phyloP scores from a whole-genome alignment of 2,329 filamentous ascomycete genomes.

The Fusarium sp. region DNA sequence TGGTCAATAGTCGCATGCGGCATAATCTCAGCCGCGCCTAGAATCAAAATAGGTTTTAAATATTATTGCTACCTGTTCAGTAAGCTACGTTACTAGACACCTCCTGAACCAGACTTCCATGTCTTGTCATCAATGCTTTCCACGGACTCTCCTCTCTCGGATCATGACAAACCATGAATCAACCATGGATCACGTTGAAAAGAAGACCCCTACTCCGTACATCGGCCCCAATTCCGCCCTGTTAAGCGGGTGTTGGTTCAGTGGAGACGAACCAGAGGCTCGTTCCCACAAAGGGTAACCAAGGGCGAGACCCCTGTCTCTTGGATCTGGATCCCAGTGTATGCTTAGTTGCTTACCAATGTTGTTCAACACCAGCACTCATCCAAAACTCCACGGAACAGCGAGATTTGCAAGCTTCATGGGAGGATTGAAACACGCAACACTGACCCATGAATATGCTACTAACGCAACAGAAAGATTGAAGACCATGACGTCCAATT shows the following conservation, averaged over 20 bases:
- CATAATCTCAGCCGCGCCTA: not conserved
- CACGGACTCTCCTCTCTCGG: conserved; percentile 4
- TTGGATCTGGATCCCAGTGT: not conserved
- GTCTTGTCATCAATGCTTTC: not conserved
- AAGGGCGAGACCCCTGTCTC: not conserved
- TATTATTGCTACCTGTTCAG: not conserved
- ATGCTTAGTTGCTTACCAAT: conserved; percentile 7
- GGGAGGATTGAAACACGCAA: not conserved
- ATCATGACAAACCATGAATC: conserved; percentile 11
- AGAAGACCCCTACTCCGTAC: not conserved
- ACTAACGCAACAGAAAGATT: not conserved
- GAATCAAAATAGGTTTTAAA: not conserved
- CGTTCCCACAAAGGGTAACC: not conserved
- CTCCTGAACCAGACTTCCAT: not conserved
- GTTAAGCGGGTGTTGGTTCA: not conserved
- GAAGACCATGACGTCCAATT: not conserved
- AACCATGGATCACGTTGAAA: not conserved
- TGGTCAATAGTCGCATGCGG: not conserved
- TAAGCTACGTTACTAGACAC: not conserved
- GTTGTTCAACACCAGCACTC: conserved; percentile 6
- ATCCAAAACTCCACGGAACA: conserved; percentile 18
- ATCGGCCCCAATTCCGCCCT: conserved; percentile 9
- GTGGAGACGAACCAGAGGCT: conserved; percentile 1
- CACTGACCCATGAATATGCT: no score
- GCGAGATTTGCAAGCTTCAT: conserved; percentile 24